Evolutionary conservation across 352 stramenopile species (phyloP), one percentile per base, ranked within the genome.

Genomic region (Phytophthora tubulina): DNA sequence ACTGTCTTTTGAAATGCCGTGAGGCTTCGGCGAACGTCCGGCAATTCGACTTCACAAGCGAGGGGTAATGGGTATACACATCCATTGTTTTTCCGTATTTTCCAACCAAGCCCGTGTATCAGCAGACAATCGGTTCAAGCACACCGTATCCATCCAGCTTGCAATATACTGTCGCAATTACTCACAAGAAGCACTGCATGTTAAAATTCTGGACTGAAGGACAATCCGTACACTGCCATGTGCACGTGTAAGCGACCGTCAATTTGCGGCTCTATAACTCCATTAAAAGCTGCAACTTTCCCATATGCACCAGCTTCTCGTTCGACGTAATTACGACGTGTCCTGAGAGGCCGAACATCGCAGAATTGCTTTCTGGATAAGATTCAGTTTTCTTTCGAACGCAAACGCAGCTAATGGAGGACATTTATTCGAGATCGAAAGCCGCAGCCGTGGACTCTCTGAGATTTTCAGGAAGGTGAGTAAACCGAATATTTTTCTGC

Each of bases 231-330:
- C 6, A 54, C 30, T 8, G 11, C 52, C 39, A 35, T 55, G 30
- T 63, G 41, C 14, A 36, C n/a, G 36, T 36, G 46, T 10, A 44
- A 48, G 2, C 46, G 31, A 2, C 57, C 57, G 32, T 65, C 57
- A 30, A 56, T 27, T 50, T 65, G 45, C 14, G 57, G 46, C 8
- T 65, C 45, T 2, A 65, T 13, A 41, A 57, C 46, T 5, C n/a
- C 44, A 50, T 49, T 56, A 30, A 56, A 54, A 4, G n/a, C 46
- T n/a, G 57, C 44, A 33, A 65, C 35, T 15, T 17, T 48, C 17
- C 57, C 57, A 50, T 33, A 65, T 0, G 17, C 45, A 13, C 49
- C 49, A 27, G 31, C 31, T 36, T 51, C 21, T 15, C 21, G 27
- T 17, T 53, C 46, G 3, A 4, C 0, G 41, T 65, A 65, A 39